Evolutionary conservation across 177 flowering plant genomes (phyloP).

Genomic region (Vitis hybrid): DNA sequence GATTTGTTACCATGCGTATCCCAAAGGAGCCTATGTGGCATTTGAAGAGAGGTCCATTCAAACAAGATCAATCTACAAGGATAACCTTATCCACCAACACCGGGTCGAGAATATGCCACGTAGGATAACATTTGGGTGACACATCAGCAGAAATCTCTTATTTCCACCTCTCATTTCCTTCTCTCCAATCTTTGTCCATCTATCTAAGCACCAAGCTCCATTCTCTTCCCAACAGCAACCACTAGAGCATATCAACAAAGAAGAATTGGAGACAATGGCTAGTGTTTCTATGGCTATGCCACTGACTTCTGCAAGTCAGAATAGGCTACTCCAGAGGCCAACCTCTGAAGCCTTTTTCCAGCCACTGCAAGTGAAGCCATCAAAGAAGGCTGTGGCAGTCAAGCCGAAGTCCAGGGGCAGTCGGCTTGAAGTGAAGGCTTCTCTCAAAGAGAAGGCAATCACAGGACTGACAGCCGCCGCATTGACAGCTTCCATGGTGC

Average conservation of each 20-base stretch:
- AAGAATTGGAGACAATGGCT: constrained; percentile 13
- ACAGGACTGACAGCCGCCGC: constrained; percentile 65
- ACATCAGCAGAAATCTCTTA: constrained; percentile 12
- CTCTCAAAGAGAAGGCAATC: constrained; percentile 69
- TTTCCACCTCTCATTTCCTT: constrained; percentile 13
- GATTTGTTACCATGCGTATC: too few relatives aligned
- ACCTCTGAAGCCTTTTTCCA: constrained; percentile 25
- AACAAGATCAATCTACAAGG: constrained; percentile 1
- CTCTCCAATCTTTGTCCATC: neutral
- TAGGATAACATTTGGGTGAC: constrained; percentile 4
- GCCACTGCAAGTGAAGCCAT: constrained; percentile 25
- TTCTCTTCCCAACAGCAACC: neutral
- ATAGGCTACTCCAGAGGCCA: constrained; percentile 5
- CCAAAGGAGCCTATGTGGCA: too few relatives aligned
- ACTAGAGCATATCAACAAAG: neutral
- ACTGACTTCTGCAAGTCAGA: constrained; percentile 17
- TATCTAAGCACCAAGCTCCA: constrained; percentile 1
- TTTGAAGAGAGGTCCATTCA: neutral
- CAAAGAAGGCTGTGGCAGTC: constrained; percentile 4
- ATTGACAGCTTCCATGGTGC: constrained; percentile 60
- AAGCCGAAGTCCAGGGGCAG: constrained; percentile 2
- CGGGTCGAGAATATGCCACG: constrained; percentile 6
- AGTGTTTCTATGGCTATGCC: constrained; percentile 19
- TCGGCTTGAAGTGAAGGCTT: constrained; percentile 47
- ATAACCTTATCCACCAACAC: constrained; percentile 22